phyloP scores from a whole-genome alignment of 2,329 filamentous ascomycete genomes.

The Stenocarpella maydis region DNA sequence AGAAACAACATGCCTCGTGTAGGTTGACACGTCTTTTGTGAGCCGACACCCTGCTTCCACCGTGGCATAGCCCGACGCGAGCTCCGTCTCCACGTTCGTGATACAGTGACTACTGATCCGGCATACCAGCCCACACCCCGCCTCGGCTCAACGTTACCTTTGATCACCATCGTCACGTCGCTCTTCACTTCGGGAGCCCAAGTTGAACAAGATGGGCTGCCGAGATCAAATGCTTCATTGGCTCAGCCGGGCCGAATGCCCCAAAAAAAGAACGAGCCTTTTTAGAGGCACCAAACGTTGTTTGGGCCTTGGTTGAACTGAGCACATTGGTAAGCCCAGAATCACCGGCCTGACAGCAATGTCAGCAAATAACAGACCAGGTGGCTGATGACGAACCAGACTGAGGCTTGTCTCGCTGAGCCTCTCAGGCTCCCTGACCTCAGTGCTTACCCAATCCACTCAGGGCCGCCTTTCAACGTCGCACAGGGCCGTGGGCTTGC shows the following conservation, averaged over 20 bases:
- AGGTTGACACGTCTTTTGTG: neutral
- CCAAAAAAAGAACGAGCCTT: slow-evolving; percentile 14
- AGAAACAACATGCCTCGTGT: neutral
- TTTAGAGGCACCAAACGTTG: neutral
- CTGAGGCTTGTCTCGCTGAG: neutral
- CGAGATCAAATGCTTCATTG: neutral
- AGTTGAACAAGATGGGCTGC: neutral
- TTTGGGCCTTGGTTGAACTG: neutral
- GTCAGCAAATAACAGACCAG: slow-evolving; percentile 11
- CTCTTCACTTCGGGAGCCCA: neutral
- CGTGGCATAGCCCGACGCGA: neutral
- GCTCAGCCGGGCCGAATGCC: slow-evolving; percentile 11
- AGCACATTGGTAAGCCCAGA: neutral
- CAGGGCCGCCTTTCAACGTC: slow-evolving; percentile 1
- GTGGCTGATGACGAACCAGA: slow-evolving; percentile 10
- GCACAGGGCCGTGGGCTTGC: neutral
- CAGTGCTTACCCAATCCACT: neutral
- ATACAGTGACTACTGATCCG: neutral
- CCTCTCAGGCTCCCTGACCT: neutral
- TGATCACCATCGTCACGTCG: slow-evolving; percentile 8
- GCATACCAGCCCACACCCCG: neutral
- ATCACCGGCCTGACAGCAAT: neutral
- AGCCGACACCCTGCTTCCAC: neutral
- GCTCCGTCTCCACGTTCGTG: neutral
- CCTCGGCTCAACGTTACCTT: slow-evolving; percentile 22